These are phyloP conservation scores for Fraxinus platypoda DNA, from an alignment of 305 asterid species.

Conservation along the genomic window DNA sequence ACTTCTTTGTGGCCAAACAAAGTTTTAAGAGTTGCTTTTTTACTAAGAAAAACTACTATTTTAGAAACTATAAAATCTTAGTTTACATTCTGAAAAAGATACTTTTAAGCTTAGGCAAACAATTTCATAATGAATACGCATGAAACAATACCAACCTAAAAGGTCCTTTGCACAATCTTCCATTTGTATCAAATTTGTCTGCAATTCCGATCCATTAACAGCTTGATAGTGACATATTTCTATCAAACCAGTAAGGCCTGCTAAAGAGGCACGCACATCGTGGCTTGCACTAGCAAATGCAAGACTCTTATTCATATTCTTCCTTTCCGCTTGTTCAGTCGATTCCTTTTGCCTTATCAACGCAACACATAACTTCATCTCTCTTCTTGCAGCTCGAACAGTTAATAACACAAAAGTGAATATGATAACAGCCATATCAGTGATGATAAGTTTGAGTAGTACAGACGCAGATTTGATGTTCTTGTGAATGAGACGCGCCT, in stretches of 20 bases:
- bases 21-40: background rate
- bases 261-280: slow-evolving; percentile 67
- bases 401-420: slow-evolving; percentile 34
- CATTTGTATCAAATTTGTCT: slow-evolving; percentile 39
- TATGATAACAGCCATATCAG: slow-evolving; percentile 22
- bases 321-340: slow-evolving; percentile 68
- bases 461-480: slow-evolving; percentile 25
- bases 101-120: background rate
- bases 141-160: slow-evolving; percentile 31
- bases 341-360: slow-evolving; percentile 73
- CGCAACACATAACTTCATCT: slow-evolving; percentile 50
- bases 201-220: slow-evolving; percentile 31
- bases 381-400: slow-evolving; percentile 47
- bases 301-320: slow-evolving; percentile 64
- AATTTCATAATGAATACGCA: background rate
- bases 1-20: background rate
- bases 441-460: slow-evolving; percentile 3
- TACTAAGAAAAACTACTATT: background rate
- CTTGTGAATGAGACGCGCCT: slow-evolving; percentile 28
- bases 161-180: slow-evolving; percentile 45
- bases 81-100: background rate
- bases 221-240: slow-evolving; percentile 42
- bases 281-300: slow-evolving; percentile 72
- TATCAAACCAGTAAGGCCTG: slow-evolving; percentile 55
- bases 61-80: background rate